Evolutionary conservation across 2,329 filamentous ascomycete species (phyloP).

Genomic region (Exophiala alcalophila): DNA sequence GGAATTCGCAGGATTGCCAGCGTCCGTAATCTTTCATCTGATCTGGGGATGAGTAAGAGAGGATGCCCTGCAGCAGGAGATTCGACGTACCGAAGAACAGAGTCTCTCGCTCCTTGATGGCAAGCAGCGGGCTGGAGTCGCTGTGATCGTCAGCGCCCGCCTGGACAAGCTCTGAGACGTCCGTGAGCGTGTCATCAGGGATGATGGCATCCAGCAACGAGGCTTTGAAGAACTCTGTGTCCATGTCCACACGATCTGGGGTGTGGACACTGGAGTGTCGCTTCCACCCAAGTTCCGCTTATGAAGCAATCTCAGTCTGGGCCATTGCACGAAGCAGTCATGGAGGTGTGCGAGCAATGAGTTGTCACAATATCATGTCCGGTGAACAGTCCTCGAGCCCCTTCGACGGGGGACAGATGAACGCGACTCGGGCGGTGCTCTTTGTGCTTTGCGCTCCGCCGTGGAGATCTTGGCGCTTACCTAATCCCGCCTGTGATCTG

Average conservation of each 20-base stretch:
- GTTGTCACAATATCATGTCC: too few species aligned
- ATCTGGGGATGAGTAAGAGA: constrained; percentile 50
- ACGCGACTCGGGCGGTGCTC: too few species aligned
- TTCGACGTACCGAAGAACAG: constrained; percentile 40
- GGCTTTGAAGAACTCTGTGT: constrained; percentile 42
- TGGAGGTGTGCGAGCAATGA: too few species aligned
- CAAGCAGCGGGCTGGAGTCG: constrained; percentile 45
- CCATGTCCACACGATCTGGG: constrained; percentile 23
- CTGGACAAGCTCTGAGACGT: constrained; percentile 18
- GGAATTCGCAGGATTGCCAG: constrained; percentile 53
- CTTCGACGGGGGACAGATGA: too few species aligned
- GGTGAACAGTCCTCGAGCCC: too few species aligned
- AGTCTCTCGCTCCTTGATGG: constrained; percentile 50
- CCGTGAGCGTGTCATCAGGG: constrained; percentile 38
- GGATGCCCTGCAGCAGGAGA: not conserved
- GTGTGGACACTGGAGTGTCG: too few species aligned
- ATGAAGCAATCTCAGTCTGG: too few species aligned
- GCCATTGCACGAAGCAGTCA: too few species aligned
- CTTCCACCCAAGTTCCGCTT: too few species aligned
- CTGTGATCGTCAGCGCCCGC: constrained; percentile 38
- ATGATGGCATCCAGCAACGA: constrained; percentile 45
- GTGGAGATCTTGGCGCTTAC: too few species aligned
- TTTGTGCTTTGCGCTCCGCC: too few species aligned
- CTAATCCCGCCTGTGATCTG: too few species aligned
- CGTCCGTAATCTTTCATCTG: constrained; percentile 55